These are phyloP conservation scores for Balamuthia mandrillaris DNA, from an alignment of 208 protist genomes.

Conservation along the genomic window DNA sequence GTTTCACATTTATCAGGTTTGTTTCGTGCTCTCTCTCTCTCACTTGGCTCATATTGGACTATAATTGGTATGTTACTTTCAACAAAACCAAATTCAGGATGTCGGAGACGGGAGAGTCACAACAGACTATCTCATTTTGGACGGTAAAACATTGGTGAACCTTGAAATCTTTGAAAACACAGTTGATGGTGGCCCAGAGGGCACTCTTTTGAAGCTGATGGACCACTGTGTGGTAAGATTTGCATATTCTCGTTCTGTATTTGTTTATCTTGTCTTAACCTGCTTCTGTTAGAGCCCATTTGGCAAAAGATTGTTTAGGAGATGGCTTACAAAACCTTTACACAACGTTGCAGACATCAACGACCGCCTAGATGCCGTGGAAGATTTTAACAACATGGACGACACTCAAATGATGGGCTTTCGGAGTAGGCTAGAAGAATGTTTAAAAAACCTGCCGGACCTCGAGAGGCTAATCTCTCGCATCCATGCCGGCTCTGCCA, in stretches of 20 bases:
- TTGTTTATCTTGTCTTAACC: no score
- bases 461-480: slow-evolving; percentile 44
- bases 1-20: not conserved
- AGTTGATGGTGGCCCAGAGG: slow-evolving; percentile 38
- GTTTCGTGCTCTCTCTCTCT: no score
- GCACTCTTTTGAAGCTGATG: slow-evolving; percentile 60
- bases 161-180: slow-evolving; percentile 63
- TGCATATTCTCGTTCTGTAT: no score
- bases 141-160: slow-evolving; percentile 60
- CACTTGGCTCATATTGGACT: no score
- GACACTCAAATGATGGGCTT: no score
- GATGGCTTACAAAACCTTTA: slow-evolving; percentile 61
- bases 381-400: slow-evolving; percentile 2
- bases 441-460: slow-evolving; percentile 12
- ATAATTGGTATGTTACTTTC: no score
- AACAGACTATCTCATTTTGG: slow-evolving; percentile 49
- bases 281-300: no score
- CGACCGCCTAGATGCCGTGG: slow-evolving; percentile 42
- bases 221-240: slow-evolving; percentile 51
- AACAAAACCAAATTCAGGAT: no score
- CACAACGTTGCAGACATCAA: slow-evolving; percentile 19
- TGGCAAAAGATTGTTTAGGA: slow-evolving; percentile 56
- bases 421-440: not conserved
- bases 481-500: slow-evolving; percentile 35
- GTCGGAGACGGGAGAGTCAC: no score